Base-by-base conservation (phyloP, 768 basidiomycete species). In the Mrakia blollopis region DNA sequence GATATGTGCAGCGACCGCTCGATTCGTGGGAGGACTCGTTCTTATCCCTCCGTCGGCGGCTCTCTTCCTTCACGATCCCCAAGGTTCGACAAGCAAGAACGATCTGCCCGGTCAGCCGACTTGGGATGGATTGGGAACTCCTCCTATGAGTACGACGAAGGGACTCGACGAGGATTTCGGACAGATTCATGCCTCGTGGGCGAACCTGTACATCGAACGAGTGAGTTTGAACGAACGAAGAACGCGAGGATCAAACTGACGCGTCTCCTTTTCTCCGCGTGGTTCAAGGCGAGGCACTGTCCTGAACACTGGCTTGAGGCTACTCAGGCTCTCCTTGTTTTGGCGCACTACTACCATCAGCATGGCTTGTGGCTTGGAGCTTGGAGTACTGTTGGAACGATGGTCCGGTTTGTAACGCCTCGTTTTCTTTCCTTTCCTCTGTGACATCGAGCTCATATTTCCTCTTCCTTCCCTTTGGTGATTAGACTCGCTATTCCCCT, bases 91-190 rank as follows among this genome's bases (percentile, higher is more conserved):
- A n/a, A 57, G 57, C 57, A 57, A 57, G 57, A 68, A 68, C 65
- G 37, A 68, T 18, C 65, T 68, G 14, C 39, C 39, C 0, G 65
- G 65, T n/a, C 65, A 39, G 39, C 65, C 65, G 25, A 23, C 3
- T 9, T 68, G 65, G 65, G 65, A 68, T 25, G 65, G 65, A 2
- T 0, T 68, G 8, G 35, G 37, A 0, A 6, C 3, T 8, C 35
- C 23, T 10, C 65, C 65, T 8, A 8, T 39, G 9, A 11, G 8
- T 8, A 44, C 39, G 7, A 39, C 35, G 14, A 35, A 35, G 35
- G 65, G 65, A 13, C 35, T 68, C 4, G 65, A 68, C 65, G 65
- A 39, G 16, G 65, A 68, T 39, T 68, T 68, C 44, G 65, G 35
- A 11, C 65, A 68, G 65, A 39, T 68, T 25, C 65, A 68, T 13